Evolutionary conservation across 352 stramenopile species (phyloP), one percentile per base, ranked within the genome.

Genomic region (Phytophthora niederhauseri): DNA sequence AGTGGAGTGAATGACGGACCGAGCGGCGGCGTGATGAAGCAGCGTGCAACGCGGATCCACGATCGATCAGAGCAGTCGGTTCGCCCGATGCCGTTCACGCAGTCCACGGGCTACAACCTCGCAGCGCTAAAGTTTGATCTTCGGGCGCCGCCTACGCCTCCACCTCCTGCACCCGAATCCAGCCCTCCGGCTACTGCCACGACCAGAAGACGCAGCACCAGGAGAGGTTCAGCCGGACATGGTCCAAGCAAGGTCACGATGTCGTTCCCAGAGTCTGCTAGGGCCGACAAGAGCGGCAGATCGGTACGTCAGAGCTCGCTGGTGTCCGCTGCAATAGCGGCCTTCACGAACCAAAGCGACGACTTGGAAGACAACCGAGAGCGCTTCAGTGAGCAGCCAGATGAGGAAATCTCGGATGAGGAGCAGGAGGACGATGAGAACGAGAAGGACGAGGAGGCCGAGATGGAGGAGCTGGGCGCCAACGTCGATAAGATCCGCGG

Each of bases 41-140:
- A 92, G 38, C 58, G 58, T 2, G 67, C 75, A 2, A 80, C 78
- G 8, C 76, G 66, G 59, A 83, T 95, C 36, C 80, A 95, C 61
- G 62, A 88, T 61, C 84, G 85, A 3, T 68, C 77, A 0, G 80
- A 91, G 48, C 76, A 89, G 70, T 77, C 77, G 0, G 72, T 76
- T 55, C 77, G 77, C 0, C 31, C 72, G 4, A 73, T 75, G 34
- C 83, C 85, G 3, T 88, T 88, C 64, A 87, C 82, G 2, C 88
- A 88, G 31, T 79, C 85, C 6, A 82, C 77, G 17, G 82, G 87
- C 12, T 93, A 89, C 67, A 94, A 94, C 46, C 72, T 94, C 19
- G 82, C 85, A 38, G 71, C 80, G n/a, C 67, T 95, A 28, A 95
- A 92, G 64, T 93, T 94, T 50, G 87, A 95, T 67, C 76, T 95